Evolutionary conservation across 2,329 filamentous ascomycete species (phyloP), one percentile per base, ranked within the genome.

Genomic region (Aspergillus brunneoviolaceus): DNA sequence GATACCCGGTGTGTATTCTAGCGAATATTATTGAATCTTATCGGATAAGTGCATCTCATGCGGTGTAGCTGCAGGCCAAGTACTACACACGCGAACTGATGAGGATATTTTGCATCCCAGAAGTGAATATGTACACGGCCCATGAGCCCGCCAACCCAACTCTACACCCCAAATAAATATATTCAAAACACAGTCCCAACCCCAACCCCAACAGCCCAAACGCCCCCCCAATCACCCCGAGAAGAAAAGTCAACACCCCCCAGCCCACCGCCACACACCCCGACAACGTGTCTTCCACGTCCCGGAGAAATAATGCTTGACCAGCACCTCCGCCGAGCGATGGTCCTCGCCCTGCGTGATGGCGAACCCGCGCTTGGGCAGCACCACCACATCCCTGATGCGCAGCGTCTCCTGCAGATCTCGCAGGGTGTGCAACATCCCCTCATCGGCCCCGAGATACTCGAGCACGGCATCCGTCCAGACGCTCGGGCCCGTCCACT

Each of bases 291-390:
- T 12, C 39, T 58, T 58, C 56, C 56, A 58, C n/a, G 49, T 58
- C 39, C 56, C 56, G 4, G 23, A 33, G 27, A 58, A 58, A 58
- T 58, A 58, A 35, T 58, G 56, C 35, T 58, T 58, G n/a, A 58
- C 49, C 56, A 58, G 21, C 19, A 58, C 56, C 27, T 49, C 49
- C 4, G 49, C 19, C n/a, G 19, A 42, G 2, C 23, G 23, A n/a
- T 58, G 56, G 31, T 58, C 56, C 29, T 58, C 56, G 16, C 56
- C 56, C n/a, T 53, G 56, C 2, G 49, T 51, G 25, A 58, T 16
- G 2, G 56, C 56, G 45, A 58, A 53, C 12, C 49, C 45, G 45
- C 56, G 14, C 9, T 51, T 51, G 11, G 56, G 56, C 10, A 58
- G 39, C 12, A 58, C 47, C 4, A 58, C 29, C 4, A 58, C 56